Base-by-base conservation (phyloP, 2,329 filamentous ascomycete species). In the Pseudogymnoascus sp. region DNA sequence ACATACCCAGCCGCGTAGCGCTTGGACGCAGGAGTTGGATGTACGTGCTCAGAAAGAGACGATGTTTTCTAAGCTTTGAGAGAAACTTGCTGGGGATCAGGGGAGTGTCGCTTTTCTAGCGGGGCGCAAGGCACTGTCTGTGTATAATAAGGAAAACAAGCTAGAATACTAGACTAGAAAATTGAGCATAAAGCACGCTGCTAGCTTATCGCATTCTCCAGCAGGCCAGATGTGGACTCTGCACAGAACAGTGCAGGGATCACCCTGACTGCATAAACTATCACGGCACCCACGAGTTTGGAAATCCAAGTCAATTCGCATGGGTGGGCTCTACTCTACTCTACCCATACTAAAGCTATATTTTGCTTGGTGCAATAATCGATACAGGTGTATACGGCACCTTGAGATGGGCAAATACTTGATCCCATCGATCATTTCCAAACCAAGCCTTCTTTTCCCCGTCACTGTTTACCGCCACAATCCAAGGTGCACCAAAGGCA, bases 1-100 rank as follows among this genome's bases (percentile, higher is more conserved):
- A 70, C 90, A 95, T 71, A 87, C 84, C 0, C 91, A 96, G 76
- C 88, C 86, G 21, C 81, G 84, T 65, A 89, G 87, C 8, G 84
- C 84, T 1, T 93, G 92, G 70, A 91, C 89, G 0, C 89, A 89
- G 70, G 89, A 94, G 75, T 74, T 93, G 67, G 90, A 94, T 73
- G 77, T 92, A 33, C 78, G 90, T 33, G 64, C 65, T 10, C 65
- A 66, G 62, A 66, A 66, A 59, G 65, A 66, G 65, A 60, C 31
- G 10, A 66, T 66, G 64, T 66, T 66, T 39, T 66, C 64, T 3
- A 66, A 66, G 47, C 39, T 64, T 33, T 62, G 26, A 61, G 26
- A 13, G 10, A 10, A 8, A 21, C 47, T 11, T 26, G 15, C 5
- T 21, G n/a, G 7, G 1, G 26, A 29, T 33, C 17, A 4, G 15